These are phyloP conservation scores for Monoraphidium neglectum DNA, from an alignment of 139 green algal genomes.

Conservation along the genomic window DNA sequence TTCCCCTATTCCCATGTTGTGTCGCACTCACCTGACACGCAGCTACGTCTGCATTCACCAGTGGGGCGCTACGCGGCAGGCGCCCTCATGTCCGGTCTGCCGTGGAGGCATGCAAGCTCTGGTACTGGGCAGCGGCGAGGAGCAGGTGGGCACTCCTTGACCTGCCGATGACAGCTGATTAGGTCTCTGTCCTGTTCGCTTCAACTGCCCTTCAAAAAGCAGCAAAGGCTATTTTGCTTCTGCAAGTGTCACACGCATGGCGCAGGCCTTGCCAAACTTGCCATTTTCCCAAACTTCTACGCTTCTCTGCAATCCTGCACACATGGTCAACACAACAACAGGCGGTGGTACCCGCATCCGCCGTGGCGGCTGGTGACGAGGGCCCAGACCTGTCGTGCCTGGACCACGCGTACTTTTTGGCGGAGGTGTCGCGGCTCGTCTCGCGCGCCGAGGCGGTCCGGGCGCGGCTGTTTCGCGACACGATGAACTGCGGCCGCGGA, in stretches of 20 bases:
- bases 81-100: constrained; percentile 8
- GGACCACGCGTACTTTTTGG: constrained; percentile 25
- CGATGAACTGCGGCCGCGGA: too few relatives aligned
- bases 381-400: constrained; percentile 15
- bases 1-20: not conserved
- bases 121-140: not conserved
- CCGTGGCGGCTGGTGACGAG: too few relatives aligned
- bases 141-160: constrained; percentile 2
- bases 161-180: not conserved
- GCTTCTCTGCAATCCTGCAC: not conserved
- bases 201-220: not conserved
- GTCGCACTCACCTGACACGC: not conserved
- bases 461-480: too few relatives aligned
- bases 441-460: too few relatives aligned
- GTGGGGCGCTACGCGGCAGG: not conserved
- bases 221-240: not conserved
- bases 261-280: not conserved
- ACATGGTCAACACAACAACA: too few relatives aligned
- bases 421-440: too few relatives aligned
- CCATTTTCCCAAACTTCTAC: not conserved
- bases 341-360: too few relatives aligned
- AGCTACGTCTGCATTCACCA: constrained; percentile 15
- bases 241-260: not conserved
- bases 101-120: not conserved
- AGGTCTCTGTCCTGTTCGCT: not conserved